These are phyloP conservation scores for Arctium minus DNA, from an alignment of 129 eudicot genomes.

Conservation along the genomic window DNA sequence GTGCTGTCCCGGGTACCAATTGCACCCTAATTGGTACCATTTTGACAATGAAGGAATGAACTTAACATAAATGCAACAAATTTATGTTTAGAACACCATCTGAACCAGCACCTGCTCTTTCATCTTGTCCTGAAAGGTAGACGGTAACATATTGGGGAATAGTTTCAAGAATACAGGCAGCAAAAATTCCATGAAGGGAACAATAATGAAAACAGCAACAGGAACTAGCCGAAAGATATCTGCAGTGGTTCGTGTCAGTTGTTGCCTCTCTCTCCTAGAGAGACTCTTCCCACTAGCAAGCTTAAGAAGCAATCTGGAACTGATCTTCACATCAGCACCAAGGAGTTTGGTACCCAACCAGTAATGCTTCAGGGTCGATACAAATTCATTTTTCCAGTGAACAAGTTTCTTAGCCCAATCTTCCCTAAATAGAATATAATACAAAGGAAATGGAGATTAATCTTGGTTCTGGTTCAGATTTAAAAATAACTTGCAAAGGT, in stretches of 20 bases:
- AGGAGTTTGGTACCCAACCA: conserved; percentile 95
- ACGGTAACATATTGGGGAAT: conserved; percentile 98
- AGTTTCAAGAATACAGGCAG: conserved; percentile 92
- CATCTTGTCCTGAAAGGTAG: conserved; percentile 99
- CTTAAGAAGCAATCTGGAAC: conserved; percentile 77
- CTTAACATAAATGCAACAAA: conserved; percentile 11
- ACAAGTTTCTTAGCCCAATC: conserved; percentile 89
- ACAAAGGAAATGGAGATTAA: conserved; percentile 1
- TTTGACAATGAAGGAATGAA: not conserved
- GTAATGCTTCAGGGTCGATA: conserved; percentile 88
- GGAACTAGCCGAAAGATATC: conserved; percentile 98
- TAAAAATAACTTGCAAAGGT: not conserved
- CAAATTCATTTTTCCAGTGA: conserved; percentile 94
- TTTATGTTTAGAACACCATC: not conserved
- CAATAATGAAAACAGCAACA: conserved; percentile 92
- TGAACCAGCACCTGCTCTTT: conserved; percentile 81
- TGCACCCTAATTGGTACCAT: not conserved
- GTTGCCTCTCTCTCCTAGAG: conserved; percentile 97
- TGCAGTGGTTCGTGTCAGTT: conserved; percentile 94
- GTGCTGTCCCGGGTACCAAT: not conserved
- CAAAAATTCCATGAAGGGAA: conserved; percentile 98
- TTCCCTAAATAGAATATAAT: conserved; percentile 46
- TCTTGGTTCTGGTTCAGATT: not conserved
- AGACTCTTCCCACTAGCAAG: conserved; percentile 94
- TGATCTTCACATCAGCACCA: conserved; percentile 88